Conservation (phyloP, 2,329 filamentous ascomycete species). For the Rhynchosporium graminicola region DNA sequence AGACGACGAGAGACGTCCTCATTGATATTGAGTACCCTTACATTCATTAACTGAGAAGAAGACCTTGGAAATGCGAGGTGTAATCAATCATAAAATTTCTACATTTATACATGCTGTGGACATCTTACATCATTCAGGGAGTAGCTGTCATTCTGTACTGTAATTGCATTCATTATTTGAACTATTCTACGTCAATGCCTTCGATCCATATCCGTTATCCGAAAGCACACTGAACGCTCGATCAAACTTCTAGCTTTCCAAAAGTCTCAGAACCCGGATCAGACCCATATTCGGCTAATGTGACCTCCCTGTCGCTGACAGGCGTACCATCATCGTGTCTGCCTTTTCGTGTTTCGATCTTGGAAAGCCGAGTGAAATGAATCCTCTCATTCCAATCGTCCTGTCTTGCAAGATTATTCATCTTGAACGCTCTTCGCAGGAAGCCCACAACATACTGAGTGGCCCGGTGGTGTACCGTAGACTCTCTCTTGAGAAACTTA, state of each 20-base stretch:
- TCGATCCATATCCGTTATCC: background rate
- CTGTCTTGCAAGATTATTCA: background rate
- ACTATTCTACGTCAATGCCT: too few relatives aligned
- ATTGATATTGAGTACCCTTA: too few relatives aligned
- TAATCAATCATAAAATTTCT: too few relatives aligned
- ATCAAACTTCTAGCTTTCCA: background rate
- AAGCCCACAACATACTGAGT: background rate
- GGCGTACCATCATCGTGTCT: background rate
- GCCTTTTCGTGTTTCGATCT: background rate
- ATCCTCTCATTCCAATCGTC: background rate
- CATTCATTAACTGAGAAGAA: too few relatives aligned
- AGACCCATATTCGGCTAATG: background rate
- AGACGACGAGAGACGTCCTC: too few relatives aligned
- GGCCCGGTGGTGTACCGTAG: background rate
- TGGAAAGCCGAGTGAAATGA: background rate
- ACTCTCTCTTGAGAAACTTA: background rate
- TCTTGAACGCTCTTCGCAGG: background rate
- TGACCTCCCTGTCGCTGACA: background rate
- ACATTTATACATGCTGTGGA: too few relatives aligned
- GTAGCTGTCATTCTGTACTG: too few relatives aligned
- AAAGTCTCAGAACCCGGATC: background rate
- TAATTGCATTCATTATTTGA: too few relatives aligned
- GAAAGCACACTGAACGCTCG: background rate
- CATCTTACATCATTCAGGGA: too few relatives aligned
- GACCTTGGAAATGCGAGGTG: too few relatives aligned